Evolutionary conservation across 345 rosid genomes (phyloP).

Genomic region (Dimocarpus longan): DNA sequence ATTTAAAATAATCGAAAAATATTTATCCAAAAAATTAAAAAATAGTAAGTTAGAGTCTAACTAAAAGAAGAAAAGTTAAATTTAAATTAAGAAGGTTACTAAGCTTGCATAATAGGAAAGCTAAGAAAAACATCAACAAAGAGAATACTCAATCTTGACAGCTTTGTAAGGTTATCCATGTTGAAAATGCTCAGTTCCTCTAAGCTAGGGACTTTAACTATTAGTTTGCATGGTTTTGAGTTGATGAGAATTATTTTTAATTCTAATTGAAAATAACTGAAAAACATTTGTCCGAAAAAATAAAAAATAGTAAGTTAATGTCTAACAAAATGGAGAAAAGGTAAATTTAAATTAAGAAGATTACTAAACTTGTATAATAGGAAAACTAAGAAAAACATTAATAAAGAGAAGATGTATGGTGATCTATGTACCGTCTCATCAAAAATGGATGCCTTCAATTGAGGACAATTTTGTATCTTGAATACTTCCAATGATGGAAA

Average conservation of each 20-base stretch:
- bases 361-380: too few species aligned
- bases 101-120: too few species aligned
- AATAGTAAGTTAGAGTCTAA: too few species aligned
- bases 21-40: too few species aligned
- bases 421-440: neutral
- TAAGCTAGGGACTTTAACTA: constrained; percentile 29
- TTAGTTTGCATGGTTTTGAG: neutral
- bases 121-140: too few species aligned
- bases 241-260: too few species aligned
- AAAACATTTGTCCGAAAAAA: neutral
- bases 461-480: fast-evolving
- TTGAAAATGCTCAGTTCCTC: neutral
- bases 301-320: neutral
- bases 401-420: too few species aligned
- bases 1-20: too few species aligned
- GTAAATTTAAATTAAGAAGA: neutral
- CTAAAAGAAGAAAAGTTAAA: too few species aligned
- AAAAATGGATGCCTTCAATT: neutral
- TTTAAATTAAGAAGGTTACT: too few species aligned
- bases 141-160: too few species aligned
- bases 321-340: neutral
- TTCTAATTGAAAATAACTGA: neutral
- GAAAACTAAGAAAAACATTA: too few species aligned
- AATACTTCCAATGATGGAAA: neutral
- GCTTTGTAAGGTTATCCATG: neutral